Evolutionary conservation across 768 basidiomycete genomes (phyloP), one percentile per base, ranked within the genome.

Genomic region (Tulasnella calospora): DNA sequence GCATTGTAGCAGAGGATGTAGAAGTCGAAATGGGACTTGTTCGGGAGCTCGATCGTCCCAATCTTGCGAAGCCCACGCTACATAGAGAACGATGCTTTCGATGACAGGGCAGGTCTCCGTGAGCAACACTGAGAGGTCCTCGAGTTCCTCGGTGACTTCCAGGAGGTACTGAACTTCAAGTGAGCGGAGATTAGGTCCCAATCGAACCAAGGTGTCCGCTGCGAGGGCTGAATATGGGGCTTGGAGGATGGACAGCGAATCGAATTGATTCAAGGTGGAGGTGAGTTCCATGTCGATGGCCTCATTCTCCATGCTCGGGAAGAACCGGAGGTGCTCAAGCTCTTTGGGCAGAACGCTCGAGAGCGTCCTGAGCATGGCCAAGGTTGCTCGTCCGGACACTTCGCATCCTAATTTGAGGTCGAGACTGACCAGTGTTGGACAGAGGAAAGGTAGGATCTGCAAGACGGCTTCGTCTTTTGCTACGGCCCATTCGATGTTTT

Each of bases 101-200:
- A 67, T 67, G 61, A 67, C 33, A 15, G 61, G 61, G 61, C 61
- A 67, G 1, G 61, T 67, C 61, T 67, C 61, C 61, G 15, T 67
- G 61, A 67, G 33, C 10, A 67, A 27, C 13, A 67, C 61, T 27
- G 61, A 67, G 61, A 67, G 61, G 61, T 67, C 61, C 61, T 67
- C 61, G 61, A 67, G 61, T 30, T 67, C 61, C 33, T 67, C 61
- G 61, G 27, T 67, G 15, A n/a, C 61, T n/a, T 67, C 61, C 61
- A 67, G 61, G 61, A 67, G 61, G 61, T 67, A 67, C 33, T 67
- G 61, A 67, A 67, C 61, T 17, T 67, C 61, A n/a, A 67, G 61
- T 17, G 61, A 67, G 9, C 13, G 61, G 12, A 67, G 61, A 17
- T 35, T 67, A n/a, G 61, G 33, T 67, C 61, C 61, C 13, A 67